These are phyloP conservation scores for Rhytidhysteron rufulum DNA, from an alignment of 2,329 filamentous ascomycete species.

Conservation along the genomic window DNA sequence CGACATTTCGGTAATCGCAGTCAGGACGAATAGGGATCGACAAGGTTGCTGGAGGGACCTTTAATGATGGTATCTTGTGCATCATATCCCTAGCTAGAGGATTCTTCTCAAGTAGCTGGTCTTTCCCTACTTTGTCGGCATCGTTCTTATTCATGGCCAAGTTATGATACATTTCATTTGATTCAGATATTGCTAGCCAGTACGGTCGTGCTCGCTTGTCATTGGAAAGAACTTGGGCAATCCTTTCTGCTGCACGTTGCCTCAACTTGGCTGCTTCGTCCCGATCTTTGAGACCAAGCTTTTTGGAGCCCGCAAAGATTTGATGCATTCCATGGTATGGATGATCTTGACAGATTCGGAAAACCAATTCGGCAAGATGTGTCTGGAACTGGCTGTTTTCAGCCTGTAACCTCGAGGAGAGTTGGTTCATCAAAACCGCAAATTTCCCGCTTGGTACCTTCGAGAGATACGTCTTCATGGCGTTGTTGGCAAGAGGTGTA, in stretches of 20 bases:
- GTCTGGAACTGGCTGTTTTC: slow-evolving; percentile 68
- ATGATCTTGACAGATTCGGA: slow-evolving; percentile 84
- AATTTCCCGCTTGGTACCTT: slow-evolving; percentile 89
- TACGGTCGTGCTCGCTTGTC: slow-evolving; percentile 51
- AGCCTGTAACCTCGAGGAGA: slow-evolving; percentile 85
- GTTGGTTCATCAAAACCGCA: slow-evolving; percentile 87
- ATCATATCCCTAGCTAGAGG: slow-evolving; percentile 60
- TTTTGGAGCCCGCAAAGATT: slow-evolving; percentile 76
- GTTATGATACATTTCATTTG: slow-evolving; percentile 62
- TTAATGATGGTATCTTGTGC: slow-evolving; percentile 59
- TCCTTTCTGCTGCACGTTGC: slow-evolving; percentile 65
- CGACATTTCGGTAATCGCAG: slow-evolving; percentile 72
- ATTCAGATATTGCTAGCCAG: slow-evolving; percentile 70
- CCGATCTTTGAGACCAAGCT: slow-evolving; percentile 57
- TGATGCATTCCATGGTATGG: slow-evolving; percentile 98
- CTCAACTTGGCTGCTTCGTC: slow-evolving; percentile 74
- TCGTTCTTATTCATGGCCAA: slow-evolving; percentile 64
- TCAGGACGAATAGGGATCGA: slow-evolving; percentile 70
- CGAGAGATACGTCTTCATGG: slow-evolving; percentile 66
- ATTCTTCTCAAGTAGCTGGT: slow-evolving; percentile 61
- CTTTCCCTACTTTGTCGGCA: slow-evolving; percentile 62
- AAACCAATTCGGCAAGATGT: slow-evolving; percentile 68
- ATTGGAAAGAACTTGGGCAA: slow-evolving; percentile 59
- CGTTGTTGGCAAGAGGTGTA: slow-evolving; percentile 71
- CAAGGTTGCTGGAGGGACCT: slow-evolving; percentile 85